Conservation (phyloP, 495 filamentous ascomycete genomes). For the Aspergillus kassunensis region DNA sequence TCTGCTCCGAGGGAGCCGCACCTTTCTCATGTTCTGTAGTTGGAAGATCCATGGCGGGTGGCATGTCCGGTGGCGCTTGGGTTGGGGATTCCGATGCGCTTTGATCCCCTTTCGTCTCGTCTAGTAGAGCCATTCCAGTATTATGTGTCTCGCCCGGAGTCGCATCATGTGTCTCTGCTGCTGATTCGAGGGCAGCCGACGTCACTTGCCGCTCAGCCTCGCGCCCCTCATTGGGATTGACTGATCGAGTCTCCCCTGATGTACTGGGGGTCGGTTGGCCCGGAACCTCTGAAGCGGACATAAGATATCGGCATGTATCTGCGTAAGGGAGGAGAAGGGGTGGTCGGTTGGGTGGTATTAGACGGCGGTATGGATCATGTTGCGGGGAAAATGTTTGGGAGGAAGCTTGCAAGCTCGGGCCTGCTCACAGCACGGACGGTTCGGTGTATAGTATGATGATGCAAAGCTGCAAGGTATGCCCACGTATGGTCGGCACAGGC, state of each 20-base stretch:
- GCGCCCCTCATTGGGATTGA: conserved; percentile 19
- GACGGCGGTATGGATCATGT: conserved; percentile 19
- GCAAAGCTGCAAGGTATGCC: not conserved
- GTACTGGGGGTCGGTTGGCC: conserved; percentile 22
- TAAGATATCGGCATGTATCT: conserved; percentile 35
- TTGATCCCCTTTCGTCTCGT: conserved; percentile 13
- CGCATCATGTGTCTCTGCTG: conserved; percentile 23
- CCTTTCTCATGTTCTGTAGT: conserved; percentile 19
- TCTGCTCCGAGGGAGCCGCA: conserved; percentile 24
- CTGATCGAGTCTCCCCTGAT: conserved; percentile 25
- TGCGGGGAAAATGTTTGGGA: conserved; percentile 13
- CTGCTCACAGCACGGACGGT: not conserved
- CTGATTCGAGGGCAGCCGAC: conserved; percentile 14
- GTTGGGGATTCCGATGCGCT: conserved; percentile 1
- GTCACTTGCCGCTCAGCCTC: conserved; percentile 17
- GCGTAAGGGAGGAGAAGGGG: conserved; percentile 46
- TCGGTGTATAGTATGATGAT: not conserved
- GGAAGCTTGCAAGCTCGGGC: not conserved
- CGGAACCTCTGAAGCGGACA: conserved; percentile 35
- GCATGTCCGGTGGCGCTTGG: conserved; percentile 4
- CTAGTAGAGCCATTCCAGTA: conserved; percentile 3
- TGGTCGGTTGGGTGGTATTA: conserved; percentile 35
- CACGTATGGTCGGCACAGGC: not conserved
- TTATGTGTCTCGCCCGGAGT: conserved; percentile 4
- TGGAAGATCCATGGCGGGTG: conserved; percentile 9